phyloP scores from a whole-genome alignment of 177 flowering plant species.

The Vitis hybrid region DNA sequence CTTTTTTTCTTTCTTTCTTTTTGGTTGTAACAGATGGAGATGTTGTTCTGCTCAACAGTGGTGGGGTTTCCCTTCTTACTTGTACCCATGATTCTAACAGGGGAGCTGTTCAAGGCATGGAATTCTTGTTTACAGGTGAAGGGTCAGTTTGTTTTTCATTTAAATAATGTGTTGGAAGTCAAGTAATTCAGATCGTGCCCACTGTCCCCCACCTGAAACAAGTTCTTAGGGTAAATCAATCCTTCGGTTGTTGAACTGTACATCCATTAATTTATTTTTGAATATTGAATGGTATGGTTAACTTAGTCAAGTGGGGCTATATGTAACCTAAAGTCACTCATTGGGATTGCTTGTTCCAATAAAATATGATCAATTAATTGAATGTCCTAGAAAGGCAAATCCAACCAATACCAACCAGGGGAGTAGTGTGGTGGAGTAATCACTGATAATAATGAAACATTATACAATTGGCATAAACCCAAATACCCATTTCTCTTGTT shows the following conservation, averaged over 20 bases:
- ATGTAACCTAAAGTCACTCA: background rate
- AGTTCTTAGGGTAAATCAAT: background rate
- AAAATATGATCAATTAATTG: too few species aligned
- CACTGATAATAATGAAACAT: too few species aligned
- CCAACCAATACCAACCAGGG: too few species aligned
- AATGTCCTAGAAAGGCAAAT: too few species aligned
- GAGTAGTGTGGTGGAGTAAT: too few species aligned
- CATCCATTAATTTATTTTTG: background rate
- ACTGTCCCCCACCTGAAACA: background rate
- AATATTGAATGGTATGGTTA: background rate
- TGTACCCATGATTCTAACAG: constrained; percentile 21
- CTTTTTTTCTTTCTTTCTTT: background rate
- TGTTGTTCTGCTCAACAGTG: constrained; percentile 19
- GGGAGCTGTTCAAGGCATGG: constrained; percentile 19
- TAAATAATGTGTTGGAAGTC: background rate
- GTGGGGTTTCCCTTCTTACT: constrained; percentile 18
- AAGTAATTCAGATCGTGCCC: background rate
- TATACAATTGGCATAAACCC: too few species aligned
- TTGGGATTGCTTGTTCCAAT: background rate
- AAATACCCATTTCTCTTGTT: too few species aligned
- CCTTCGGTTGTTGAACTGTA: background rate
- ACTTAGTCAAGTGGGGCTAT: background rate
- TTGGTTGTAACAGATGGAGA: constrained; percentile 14
- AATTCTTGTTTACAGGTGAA: constrained; percentile 17
- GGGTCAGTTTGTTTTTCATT: constrained; percentile 43